Evolutionary conservation across 2,329 filamentous ascomycete species (phyloP).

Genomic region (Fusarium multiceps): DNA sequence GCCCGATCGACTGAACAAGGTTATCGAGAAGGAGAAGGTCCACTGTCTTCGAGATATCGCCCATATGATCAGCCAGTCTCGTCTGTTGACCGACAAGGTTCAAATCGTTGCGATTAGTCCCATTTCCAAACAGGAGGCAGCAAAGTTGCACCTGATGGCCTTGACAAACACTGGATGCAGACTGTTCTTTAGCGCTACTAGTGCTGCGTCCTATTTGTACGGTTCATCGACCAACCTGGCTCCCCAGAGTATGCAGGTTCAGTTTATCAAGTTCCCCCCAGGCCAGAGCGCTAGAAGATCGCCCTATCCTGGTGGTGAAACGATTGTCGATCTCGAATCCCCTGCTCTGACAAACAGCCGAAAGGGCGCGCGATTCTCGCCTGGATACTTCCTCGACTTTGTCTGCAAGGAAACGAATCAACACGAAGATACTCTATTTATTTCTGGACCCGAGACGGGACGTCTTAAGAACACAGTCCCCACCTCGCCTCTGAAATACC

Average conservation of each 20-base stretch:
- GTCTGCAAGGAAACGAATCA: slow-evolving; percentile 72
- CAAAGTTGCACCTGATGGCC: slow-evolving; percentile 88
- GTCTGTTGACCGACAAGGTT: slow-evolving; percentile 75
- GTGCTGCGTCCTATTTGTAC: slow-evolving; percentile 74
- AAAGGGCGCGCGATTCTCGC: slow-evolving; percentile 74
- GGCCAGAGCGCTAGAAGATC: slow-evolving; percentile 48
- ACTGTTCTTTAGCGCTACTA: slow-evolving; percentile 90
- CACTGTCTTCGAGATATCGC: slow-evolving; percentile 78
- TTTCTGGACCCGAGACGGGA: slow-evolving; percentile 88
- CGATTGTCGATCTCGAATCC: slow-evolving; percentile 60
- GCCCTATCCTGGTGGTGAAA: slow-evolving; percentile 52
- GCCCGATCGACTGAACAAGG: slow-evolving; percentile 68
- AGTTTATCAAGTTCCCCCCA: slow-evolving; percentile 95
- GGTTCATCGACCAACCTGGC: slow-evolving; percentile 70
- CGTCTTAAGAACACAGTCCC: slow-evolving; percentile 74
- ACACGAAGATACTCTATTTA: slow-evolving; percentile 77
- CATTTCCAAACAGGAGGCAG: slow-evolving; percentile 81
- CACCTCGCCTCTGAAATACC: slow-evolving; percentile 69
- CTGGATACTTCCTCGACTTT: slow-evolving; percentile 92
- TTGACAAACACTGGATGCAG: slow-evolving; percentile 91
- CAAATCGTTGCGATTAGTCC: slow-evolving; percentile 86
- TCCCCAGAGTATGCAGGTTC: slow-evolving; percentile 96
- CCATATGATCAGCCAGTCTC: slow-evolving; percentile 83
- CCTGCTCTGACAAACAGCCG: slow-evolving; percentile 61
- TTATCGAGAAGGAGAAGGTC: slow-evolving; percentile 73